Base-by-base conservation (phyloP, 75 land plant species). In the Gnetum montanum region DNA sequence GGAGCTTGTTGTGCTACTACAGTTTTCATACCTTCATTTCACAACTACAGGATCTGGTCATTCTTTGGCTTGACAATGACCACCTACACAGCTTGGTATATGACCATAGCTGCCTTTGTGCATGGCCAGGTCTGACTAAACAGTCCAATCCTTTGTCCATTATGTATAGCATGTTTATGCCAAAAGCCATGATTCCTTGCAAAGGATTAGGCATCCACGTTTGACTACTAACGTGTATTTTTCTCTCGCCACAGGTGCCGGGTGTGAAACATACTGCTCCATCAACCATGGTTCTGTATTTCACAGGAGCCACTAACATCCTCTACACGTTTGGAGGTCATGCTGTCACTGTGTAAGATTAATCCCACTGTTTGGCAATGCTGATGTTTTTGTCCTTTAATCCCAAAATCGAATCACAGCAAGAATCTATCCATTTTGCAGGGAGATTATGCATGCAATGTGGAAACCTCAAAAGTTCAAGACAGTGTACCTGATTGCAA, bases 251-350 rank as follows among this genome's bases (percentile, higher is more conserved):
- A n/a, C n/a, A n/a, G n/a, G n/a, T n/a, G n/a, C n/a, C n/a, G 44
- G 77, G 71, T 19, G 86, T 86, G 26, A 61, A 70, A 56, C 86
- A 86, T 22, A 78, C 90, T 15, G 90, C 86, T 20, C 86, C 90
- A 15, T 63, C 76, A 31, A 76, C 70, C 65, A 4, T 81, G 70
- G 85, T 81, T 18, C 69, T 85, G 22, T 90, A 90, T 65, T 90
- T 90, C 72, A 90, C 96, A 12, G 96, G 90, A 41, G 91, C 96
- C 36, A 90, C 96, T 47, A 90, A 90, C 76, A 82, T 85, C 63
- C 84, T 90, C 46, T 90, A 90, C 75, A 90, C 96, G 18, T 90
- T 90, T 54, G 96, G 96, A 26, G 91, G 96, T 30, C 96, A 90
- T 78, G 96, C 96, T 26, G 96, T 90, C 30, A 90, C 96, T 65